Base-by-base conservation (phyloP, 345 rosid genomes). In the Reutealis trisperma region DNA sequence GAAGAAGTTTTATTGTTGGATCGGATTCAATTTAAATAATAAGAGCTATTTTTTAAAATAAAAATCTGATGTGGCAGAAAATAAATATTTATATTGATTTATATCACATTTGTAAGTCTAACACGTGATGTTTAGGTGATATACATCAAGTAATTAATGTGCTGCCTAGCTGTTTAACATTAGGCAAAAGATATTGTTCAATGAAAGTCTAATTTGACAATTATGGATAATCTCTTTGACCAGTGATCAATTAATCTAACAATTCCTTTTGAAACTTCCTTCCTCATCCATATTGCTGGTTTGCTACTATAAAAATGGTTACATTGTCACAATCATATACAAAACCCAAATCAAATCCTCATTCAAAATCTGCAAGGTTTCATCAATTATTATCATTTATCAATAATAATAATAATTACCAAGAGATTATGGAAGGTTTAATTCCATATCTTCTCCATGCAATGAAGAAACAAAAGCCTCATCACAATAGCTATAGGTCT, bases 361-460 rank as follows among this genome's bases (percentile, higher is more conserved):
- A 32, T 0, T 67, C 19, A 44, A 22, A 44, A 67, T 60, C 12
- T 9, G 24, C 15, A 65, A 22, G 42, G 25, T 5, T 6, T 16
- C 13, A 52, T 9, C 11, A 47, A 8, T 47, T 1, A 47, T 9
- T 8, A 27, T 27, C 30, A 27, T 27, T 27, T 27, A 27, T 27
- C 30, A 27, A 27, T 27, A 27, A 27, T 27, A 45, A 45, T 12
- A 47, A 47, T 8, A 47, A 47, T 8, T 2, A 54, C 0, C 6
- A 63, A 21, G 11, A 79, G 8, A 12, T n/a, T 49, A 90, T 90
- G 97, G 97, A 93, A 76, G 97, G 97, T n/a, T 78, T 91, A 51
- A 91, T 91, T 74, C 96, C 97, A 12, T 91, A 59, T 64, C 58
- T 91, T 25, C 63, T 91, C 47, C 91, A 80, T 64, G 90, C 87